phyloP scores from a whole-genome alignment of 208 protist genomes.

The Trypanosoma avium region DNA sequence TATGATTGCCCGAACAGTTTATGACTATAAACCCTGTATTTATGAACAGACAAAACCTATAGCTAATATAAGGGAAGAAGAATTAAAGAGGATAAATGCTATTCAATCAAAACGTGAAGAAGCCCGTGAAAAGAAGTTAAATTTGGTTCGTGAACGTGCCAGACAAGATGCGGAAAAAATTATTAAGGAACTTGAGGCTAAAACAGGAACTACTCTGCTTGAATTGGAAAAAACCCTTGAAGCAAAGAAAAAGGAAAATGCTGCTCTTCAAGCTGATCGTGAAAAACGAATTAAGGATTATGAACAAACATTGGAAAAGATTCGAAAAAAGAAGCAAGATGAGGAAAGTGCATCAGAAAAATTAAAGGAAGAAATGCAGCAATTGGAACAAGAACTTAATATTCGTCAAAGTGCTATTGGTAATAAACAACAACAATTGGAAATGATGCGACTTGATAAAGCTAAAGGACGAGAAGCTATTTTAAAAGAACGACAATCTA shows the following conservation, averaged over 20 bases:
- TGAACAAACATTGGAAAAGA: slow-evolving; percentile 86
- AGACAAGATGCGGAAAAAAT: slow-evolving; percentile 65
- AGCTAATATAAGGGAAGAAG: slow-evolving; percentile 89
- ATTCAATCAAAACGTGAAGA: slow-evolving; percentile 83
- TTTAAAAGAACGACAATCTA: slow-evolving; percentile 63
- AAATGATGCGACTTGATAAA: slow-evolving; percentile 86
- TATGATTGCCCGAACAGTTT: slow-evolving; percentile 75
- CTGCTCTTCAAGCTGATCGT: slow-evolving; percentile 64
- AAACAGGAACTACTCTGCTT: slow-evolving; percentile 66
- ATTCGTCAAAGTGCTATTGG: slow-evolving; percentile 71
- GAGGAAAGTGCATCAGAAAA: slow-evolving; percentile 69
- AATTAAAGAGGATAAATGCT: slow-evolving; percentile 72
- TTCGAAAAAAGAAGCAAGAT: slow-evolving; percentile 87
- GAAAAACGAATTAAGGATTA: slow-evolving; percentile 79
- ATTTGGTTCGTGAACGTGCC: slow-evolving; percentile 58
- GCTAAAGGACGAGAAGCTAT: slow-evolving; percentile 84
- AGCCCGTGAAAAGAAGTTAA: slow-evolving; percentile 72
- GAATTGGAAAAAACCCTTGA: slow-evolving; percentile 77
- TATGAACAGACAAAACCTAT: slow-evolving; percentile 81
- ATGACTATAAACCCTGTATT: slow-evolving; percentile 91
- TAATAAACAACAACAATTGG: slow-evolving; percentile 84
- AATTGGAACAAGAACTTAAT: slow-evolving; percentile 82
- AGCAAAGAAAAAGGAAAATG: slow-evolving; percentile 83
- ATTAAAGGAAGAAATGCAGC: slow-evolving; percentile 75
- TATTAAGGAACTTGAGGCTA: slow-evolving; percentile 84